These are phyloP conservation scores for Fusarium subglutinans DNA, from an alignment of 2,329 filamentous ascomycete genomes.

Conservation along the genomic window DNA sequence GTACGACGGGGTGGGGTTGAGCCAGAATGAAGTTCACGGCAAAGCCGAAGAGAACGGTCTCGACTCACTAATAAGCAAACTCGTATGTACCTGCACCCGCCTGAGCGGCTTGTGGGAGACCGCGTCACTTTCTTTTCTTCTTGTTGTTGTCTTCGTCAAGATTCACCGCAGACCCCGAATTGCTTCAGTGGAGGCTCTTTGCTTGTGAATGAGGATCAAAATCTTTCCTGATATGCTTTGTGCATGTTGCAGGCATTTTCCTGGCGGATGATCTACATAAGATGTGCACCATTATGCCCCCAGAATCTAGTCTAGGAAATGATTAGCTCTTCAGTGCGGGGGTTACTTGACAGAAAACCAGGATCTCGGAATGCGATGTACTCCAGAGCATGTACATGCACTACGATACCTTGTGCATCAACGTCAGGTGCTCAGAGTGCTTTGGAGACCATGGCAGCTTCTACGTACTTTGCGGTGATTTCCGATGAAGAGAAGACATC, in stretches of 20 bases:
- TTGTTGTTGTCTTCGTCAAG: neutral
- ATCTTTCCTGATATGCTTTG: neutral
- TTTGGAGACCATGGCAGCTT: neutral
- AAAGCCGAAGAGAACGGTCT: constrained; percentile 44
- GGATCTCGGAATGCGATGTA: constrained; percentile 13
- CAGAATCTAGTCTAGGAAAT: constrained; percentile 18
- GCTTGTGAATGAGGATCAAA: neutral
- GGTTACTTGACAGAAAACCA: constrained; percentile 8
- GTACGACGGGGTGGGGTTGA: constrained; percentile 37
- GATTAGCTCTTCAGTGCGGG: constrained; percentile 21
- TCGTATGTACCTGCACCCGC: constrained; percentile 22
- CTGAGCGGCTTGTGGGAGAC: constrained; percentile 16
- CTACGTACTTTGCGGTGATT: neutral
- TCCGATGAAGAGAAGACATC: neutral
- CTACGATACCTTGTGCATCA: neutral
- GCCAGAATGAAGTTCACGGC: constrained; percentile 38
- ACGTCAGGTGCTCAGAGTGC: neutral
- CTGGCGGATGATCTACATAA: constrained; percentile 42
- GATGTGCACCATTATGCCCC: constrained; percentile 41
- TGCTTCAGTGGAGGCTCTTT: neutral
- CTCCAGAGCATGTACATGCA: neutral
- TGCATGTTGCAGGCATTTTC: constrained; percentile 10
- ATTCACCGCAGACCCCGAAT: neutral
- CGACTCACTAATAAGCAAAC: constrained; percentile 30
- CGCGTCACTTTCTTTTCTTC: neutral